phyloP scores from a whole-genome alignment of 495 filamentous ascomycete species.

The Aspergillus homomorphus region DNA sequence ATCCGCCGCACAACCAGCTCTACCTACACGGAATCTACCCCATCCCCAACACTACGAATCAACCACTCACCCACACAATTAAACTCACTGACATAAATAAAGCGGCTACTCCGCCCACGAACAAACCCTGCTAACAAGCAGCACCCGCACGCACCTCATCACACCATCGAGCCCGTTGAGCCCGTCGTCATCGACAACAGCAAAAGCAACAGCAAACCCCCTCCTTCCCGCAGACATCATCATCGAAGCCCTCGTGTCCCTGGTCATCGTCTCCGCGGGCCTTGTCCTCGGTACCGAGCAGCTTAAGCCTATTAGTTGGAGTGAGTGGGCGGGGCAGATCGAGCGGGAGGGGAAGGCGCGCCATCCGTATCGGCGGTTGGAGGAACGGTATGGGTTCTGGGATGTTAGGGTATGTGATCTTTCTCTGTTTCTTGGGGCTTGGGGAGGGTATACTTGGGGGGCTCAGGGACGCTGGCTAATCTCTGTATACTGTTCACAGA shows the following conservation, averaged over 20 bases:
- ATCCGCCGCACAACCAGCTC: background rate
- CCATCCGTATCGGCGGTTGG: conserved; percentile 51
- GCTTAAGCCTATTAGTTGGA: conserved; percentile 75
- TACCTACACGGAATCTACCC: background rate
- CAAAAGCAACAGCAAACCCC: conserved; percentile 32
- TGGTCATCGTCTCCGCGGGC: conserved; percentile 64
- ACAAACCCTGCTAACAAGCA: conserved; percentile 67
- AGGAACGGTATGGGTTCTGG: conserved; percentile 64
- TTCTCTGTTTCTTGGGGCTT: conserved; percentile 39
- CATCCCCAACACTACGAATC: background rate
- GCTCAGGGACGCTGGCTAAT: background rate
- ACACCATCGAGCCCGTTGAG: background rate
- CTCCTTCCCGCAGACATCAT: conserved; percentile 68
- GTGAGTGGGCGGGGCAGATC: conserved; percentile 78
- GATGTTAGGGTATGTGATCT: conserved; percentile 60
- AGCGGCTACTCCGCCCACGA: conserved; percentile 88
- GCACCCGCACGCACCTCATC: conserved; percentile 34
- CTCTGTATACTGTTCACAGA: conserved; percentile 41
- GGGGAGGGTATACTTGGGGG: conserved; percentile 9
- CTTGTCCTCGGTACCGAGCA: conserved; percentile 67
- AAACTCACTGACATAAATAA: background rate
- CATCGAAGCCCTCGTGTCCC: conserved; percentile 60
- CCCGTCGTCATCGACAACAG: background rate
- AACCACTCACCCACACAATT: background rate
- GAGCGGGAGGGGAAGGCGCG: conserved; percentile 60